A percentile compares a stretch with the other conserved stretches of the same genome.
phyloP scores from a whole-genome alignment of 2,329 filamentous ascomycete genomes.

The Neocucurbitaria cava region DNA sequence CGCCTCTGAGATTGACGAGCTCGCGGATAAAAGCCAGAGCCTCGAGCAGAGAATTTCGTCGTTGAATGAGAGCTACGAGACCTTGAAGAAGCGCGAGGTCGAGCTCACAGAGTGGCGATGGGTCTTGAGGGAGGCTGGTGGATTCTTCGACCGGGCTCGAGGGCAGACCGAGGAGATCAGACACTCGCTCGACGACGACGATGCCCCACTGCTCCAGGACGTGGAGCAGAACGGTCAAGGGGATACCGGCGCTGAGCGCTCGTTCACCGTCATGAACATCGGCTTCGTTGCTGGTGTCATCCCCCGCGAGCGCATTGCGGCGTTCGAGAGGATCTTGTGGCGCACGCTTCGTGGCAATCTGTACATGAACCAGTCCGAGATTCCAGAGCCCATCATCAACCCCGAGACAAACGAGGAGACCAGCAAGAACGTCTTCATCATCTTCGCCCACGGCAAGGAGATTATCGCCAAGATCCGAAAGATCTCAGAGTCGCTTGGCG shows the following conservation, averaged over 20 bases:
- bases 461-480: conserved; percentile 98
- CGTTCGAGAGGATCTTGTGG: conserved; percentile 98
- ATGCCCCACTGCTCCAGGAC: conserved; percentile 91
- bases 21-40: conserved; percentile 89
- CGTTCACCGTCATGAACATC: conserved; percentile 98
- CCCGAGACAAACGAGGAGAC: conserved; percentile 90
- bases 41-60: conserved; percentile 90
- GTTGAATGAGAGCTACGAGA: conserved; percentile 98
- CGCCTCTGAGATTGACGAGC: conserved; percentile 94
- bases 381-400: conserved; percentile 89
- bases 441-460: conserved; percentile 98
- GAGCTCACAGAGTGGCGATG: conserved; percentile 98
- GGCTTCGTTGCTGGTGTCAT: conserved; percentile 98
- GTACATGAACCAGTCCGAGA: conserved; percentile 99
- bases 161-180: conserved; percentile 97
- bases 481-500: conserved; percentile 96
- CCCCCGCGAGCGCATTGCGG: conserved; percentile 86
- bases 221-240: conserved; percentile 83
- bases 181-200: conserved; percentile 81
- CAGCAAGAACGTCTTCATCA: conserved; percentile 98
- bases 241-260: conserved; percentile 73
- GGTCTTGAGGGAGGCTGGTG: conserved; percentile 93
- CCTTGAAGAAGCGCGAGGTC: conserved; percentile 94
- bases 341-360: conserved; percentile 95
- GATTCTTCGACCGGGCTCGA: conserved; percentile 96